Conservation (phyloP, 2,329 filamentous ascomycete species). For the Clarireedia sp. region DNA sequence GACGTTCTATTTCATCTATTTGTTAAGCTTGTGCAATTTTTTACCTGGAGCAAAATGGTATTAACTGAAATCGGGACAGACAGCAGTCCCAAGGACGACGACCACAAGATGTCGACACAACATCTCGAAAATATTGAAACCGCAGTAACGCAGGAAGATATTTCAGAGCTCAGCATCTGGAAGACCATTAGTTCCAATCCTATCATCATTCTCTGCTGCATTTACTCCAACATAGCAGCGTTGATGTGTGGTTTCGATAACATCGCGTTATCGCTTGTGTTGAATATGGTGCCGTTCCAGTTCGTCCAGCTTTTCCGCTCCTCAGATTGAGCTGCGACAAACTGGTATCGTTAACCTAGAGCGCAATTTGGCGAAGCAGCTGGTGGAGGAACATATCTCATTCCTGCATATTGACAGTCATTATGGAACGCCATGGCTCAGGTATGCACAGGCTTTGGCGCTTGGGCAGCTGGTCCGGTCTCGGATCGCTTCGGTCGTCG, state of each 20-base stretch:
- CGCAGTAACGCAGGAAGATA: not conserved
- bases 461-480: not conserved
- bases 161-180: not conserved
- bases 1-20: too few relatives aligned
- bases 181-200: not conserved
- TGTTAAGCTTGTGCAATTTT: too few relatives aligned
- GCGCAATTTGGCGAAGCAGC: not conserved
- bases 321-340: not conserved
- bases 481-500: not conserved
- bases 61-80: not conserved
- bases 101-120: not conserved
- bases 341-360: not conserved
- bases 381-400: not conserved
- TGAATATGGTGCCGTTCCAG: constrained; percentile 1
- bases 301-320: not conserved
- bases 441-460: not conserved
- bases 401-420: not conserved
- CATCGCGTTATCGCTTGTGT: not conserved
- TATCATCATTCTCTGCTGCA: not conserved
- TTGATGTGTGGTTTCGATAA: not conserved
- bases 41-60: not conserved
- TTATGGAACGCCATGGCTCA: not conserved
- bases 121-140: not conserved
- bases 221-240: constrained; percentile 1
- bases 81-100: not conserved